Conservation (phyloP, 352 stramenopile species). For the Pythium phragmitis region DNA sequence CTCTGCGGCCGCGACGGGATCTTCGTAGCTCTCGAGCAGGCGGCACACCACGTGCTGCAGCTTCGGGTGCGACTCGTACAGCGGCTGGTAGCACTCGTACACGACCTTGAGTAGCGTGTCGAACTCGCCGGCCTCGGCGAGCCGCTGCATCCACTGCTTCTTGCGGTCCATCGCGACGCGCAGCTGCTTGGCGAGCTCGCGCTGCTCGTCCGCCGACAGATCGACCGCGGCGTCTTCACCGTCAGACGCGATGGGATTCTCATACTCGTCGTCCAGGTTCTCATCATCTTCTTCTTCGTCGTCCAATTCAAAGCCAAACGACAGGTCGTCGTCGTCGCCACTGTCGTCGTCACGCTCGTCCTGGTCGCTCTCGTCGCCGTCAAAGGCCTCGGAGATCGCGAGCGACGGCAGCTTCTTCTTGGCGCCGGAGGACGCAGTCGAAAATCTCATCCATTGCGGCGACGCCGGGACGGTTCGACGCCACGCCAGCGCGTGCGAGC, state of each 20-base stretch:
- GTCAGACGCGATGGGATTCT: background rate
- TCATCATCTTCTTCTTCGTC: constrained; percentile 23
- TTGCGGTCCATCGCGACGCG: constrained; percentile 63
- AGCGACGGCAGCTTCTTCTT: constrained; percentile 35
- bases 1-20: constrained; percentile 21
- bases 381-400: constrained; percentile 54
- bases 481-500: constrained; percentile 3
- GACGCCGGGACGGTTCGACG: background rate
- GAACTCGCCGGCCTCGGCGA: constrained; percentile 28
- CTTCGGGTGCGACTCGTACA: constrained; percentile 40
- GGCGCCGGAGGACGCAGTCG: background rate
- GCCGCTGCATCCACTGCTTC: constrained; percentile 56
- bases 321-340: background rate
- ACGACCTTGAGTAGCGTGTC: constrained; percentile 46
- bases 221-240: background rate
- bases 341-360: constrained; percentile 32
- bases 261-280: background rate
- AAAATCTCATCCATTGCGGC: background rate
- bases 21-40: constrained; percentile 21
- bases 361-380: constrained; percentile 34
- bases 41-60: constrained; percentile 2
- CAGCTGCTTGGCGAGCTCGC: constrained; percentile 42
- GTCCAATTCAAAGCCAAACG: constrained; percentile 21
- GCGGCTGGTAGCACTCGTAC: constrained; percentile 58
- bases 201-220: constrained; percentile 25